phyloP scores from a whole-genome alignment of 352 stramenopile species.

The Phytophthora rubi region DNA sequence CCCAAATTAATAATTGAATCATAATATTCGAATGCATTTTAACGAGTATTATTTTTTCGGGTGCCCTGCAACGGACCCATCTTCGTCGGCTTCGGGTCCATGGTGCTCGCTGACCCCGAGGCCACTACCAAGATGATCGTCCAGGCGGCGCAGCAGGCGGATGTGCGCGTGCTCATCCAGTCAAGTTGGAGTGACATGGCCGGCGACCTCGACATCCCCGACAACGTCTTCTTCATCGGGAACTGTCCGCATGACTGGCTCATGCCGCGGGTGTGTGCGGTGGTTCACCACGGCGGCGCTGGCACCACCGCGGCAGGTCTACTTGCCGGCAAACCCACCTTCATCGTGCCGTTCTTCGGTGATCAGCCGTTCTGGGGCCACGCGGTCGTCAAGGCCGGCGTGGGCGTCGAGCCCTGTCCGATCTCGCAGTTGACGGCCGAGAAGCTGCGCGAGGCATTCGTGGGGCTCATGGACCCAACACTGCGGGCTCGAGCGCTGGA shows the following conservation, averaged over 20 bases:
- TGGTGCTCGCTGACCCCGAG: conserved; percentile 87
- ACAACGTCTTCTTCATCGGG: conserved; percentile 68
- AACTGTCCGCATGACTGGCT: conserved; percentile 92
- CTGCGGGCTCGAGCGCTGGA: conserved; percentile 50
- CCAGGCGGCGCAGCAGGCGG: conserved; percentile 59
- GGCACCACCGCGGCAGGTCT: conserved; percentile 93
- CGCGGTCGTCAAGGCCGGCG: conserved; percentile 77
- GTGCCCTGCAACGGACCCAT: conserved; percentile 80
- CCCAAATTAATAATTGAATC: no score
- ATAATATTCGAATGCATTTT: no score
- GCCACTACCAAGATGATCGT: conserved; percentile 84
- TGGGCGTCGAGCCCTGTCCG: conserved; percentile 83
- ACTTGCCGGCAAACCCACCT: conserved; percentile 88
- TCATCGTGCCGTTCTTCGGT: conserved; percentile 95
- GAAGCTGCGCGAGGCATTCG: conserved; percentile 72
- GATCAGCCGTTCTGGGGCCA: conserved; percentile 95
- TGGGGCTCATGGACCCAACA: conserved; percentile 42
- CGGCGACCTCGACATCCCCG: conserved; percentile 44
- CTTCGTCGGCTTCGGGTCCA: conserved; percentile 94
- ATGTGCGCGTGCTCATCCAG: conserved; percentile 88
- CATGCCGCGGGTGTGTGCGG: conserved; percentile 82
- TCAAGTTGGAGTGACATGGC: conserved; percentile 85
- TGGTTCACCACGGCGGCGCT: conserved; percentile 81
- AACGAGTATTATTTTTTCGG: no score
- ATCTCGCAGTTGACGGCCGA: conserved; percentile 79